phyloP scores from a whole-genome alignment of 805 yeast species.

The Starmerella apis region DNA sequence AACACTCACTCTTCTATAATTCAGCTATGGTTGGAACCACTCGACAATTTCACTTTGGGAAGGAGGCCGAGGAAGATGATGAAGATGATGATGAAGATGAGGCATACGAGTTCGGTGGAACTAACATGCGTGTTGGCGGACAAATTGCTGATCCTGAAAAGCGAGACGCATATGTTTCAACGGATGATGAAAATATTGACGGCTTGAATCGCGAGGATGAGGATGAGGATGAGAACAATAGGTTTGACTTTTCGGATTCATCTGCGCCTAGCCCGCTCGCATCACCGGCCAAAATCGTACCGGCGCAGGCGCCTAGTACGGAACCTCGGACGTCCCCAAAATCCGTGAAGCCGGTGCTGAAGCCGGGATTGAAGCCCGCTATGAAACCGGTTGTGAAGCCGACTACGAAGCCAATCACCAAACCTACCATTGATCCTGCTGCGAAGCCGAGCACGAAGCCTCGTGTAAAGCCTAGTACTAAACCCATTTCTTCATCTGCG shows the following conservation, averaged over 20 bases:
- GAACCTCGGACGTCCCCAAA: not conserved
- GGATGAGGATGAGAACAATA: not conserved
- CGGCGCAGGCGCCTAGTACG: slow-evolving; percentile 6
- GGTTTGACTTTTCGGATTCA: slow-evolving; percentile 4
- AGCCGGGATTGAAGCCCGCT: not conserved
- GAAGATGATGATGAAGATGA: slow-evolving; percentile 5
- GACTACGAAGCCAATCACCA: not conserved
- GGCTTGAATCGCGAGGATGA: not conserved
- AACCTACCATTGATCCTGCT: no score
- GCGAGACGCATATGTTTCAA: not conserved
- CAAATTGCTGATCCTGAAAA: not conserved
- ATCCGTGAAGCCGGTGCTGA: not conserved
- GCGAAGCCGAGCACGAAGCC: not conserved
- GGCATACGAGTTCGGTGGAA: not conserved
- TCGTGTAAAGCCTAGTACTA: not conserved
- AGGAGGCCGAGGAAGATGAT: slow-evolving; percentile 9
- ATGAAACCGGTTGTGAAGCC: not conserved
- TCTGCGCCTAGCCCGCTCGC: slow-evolving; percentile 6
- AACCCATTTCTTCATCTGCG: not conserved
- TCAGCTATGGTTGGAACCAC: slow-evolving; percentile 4
- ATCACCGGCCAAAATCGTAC: slow-evolving; percentile 4
- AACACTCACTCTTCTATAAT: slow-evolving; percentile 3
- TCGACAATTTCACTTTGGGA: not conserved
- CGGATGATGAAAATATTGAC: not conserved
- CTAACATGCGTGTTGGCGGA: slow-evolving; percentile 1